Base-by-base conservation (phyloP, 495 filamentous ascomycete genomes). In the Penicillium flavigenum region DNA sequence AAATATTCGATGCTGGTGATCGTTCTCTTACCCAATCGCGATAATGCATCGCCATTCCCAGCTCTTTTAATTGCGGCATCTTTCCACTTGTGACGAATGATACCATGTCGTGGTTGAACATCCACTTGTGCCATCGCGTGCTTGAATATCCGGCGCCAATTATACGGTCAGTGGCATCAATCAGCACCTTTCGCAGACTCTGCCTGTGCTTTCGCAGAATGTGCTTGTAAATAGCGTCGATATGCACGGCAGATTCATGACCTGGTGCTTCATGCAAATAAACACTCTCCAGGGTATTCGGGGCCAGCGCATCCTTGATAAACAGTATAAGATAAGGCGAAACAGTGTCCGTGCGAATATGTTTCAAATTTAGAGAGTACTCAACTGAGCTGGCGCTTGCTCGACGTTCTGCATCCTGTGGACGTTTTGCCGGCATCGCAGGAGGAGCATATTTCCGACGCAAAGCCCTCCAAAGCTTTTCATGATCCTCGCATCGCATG, bases 271-370 rank as follows among this genome's bases (percentile, higher is more conserved):
- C 91, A 71, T 95, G 91, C 47, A 98, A 69, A 65, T 92, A 93
- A 17, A 96, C 73, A 20, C 88, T 86, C 71, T 98, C 89, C 10
- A 98, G 74, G 2, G 84, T 88, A 67, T 98, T 89, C 2, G 93
- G 93, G 26, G 86, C 88, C 29, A 96, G 81, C 0, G 91, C 86
- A 58, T 96, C 90, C 56, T 88, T 91, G 50, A 96, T 81, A 63
- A 96, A 96, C 8, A 80, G 76, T 41, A 96, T 83, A n/a, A 98
- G 72, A 22, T 86, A 80, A 19, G 83, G 73, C 0, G 90, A 91
- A n/a, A 92, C 88, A 11, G 76, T 76, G 66, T 96, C 90, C 0
- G 89, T 95, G 58, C 95, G 90, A 12, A 98, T 80, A 59, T 88
- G 82, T 68, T 88, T 93, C 45, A 98, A 73, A 0, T 83, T 85